These are phyloP conservation scores for Starmerella apis DNA, from an alignment of 805 yeast genomes.

Conservation along the genomic window DNA sequence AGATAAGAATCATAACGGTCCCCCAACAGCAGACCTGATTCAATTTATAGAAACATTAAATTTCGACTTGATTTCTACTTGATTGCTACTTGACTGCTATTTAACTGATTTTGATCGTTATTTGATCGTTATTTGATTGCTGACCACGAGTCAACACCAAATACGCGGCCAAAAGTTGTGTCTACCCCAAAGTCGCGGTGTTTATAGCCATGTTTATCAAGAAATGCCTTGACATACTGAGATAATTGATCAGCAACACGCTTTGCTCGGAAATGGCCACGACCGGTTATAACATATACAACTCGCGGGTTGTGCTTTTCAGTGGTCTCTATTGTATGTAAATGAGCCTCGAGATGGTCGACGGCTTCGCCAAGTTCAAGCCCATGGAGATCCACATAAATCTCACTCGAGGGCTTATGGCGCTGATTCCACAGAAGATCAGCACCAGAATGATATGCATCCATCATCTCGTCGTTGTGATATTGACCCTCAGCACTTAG, in stretches of 20 bases:
- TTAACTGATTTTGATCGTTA: too few species aligned
- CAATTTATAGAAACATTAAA: too few species aligned
- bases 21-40: too few species aligned
- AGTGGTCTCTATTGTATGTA: constrained; percentile 23
- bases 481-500: constrained; percentile 30
- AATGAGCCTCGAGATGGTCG: constrained; percentile 26
- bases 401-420: constrained; percentile 24
- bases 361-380: constrained; percentile 31
- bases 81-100: too few species aligned
- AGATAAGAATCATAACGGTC: too few species aligned
- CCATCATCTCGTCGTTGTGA: constrained; percentile 28
- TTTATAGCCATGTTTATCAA: constrained; percentile 35
- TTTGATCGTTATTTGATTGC: neutral
- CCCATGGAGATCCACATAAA: constrained; percentile 32
- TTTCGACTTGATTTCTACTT: too few species aligned
- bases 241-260: constrained; percentile 28
- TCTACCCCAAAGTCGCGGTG: constrained; percentile 33
- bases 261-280: constrained; percentile 28
- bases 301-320: constrained; percentile 26
- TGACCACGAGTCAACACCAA: constrained; percentile 36
- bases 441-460: constrained; percentile 25
- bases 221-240: constrained; percentile 27
- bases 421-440: constrained; percentile 26
- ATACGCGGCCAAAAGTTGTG: constrained; percentile 32
- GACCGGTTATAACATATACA: constrained; percentile 30